Percentiles rank a stretch among this genome's conserved stretches.
Conservation (phyloP, 2,329 filamentous ascomycete species). For the Pseudopyricularia javanii region DNA sequence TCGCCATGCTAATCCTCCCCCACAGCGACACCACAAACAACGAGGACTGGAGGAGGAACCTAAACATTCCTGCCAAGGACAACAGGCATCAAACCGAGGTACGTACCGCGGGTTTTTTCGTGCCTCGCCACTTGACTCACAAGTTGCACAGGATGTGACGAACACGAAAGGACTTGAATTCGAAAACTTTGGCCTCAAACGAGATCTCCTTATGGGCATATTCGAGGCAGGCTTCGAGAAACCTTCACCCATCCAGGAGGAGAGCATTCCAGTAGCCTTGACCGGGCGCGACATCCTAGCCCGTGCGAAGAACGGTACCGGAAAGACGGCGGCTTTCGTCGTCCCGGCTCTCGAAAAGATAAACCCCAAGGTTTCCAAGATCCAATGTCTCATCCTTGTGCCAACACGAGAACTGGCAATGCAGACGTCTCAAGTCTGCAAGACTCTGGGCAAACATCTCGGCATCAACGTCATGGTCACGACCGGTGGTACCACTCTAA, state of each 20-base stretch:
- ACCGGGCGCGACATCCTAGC: slow-evolving; percentile 92
- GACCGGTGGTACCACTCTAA: slow-evolving; percentile 86
- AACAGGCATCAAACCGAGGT: slow-evolving; percentile 73
- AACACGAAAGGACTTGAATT: slow-evolving; percentile 96
- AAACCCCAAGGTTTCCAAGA: slow-evolving; percentile 93
- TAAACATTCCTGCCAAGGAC: slow-evolving; percentile 64
- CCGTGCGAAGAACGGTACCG: slow-evolving; percentile 95
- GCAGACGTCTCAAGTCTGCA: slow-evolving; percentile 98
- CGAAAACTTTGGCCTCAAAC: slow-evolving; percentile 90
- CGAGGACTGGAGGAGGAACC: slow-evolving; percentile 61
- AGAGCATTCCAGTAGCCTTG: slow-evolving; percentile 91
- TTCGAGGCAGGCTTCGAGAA: slow-evolving; percentile 99
- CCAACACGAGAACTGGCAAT: slow-evolving; percentile 94
- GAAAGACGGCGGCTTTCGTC: slow-evolving; percentile 96
- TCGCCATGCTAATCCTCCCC: slow-evolving; percentile 9
- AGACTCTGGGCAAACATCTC: slow-evolving; percentile 92
- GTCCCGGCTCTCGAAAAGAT: slow-evolving; percentile 92
- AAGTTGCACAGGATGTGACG: slow-evolving; percentile 68
- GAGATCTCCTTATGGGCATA: slow-evolving; percentile 95
- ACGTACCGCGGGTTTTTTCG: slow-evolving; percentile 10
- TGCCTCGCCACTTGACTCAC: neutral
- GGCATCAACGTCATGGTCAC: slow-evolving; percentile 99
- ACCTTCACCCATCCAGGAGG: slow-evolving; percentile 97
- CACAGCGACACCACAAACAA: slow-evolving; percentile 33
- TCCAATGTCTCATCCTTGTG: slow-evolving; percentile 90